Evolutionary conservation across 257 asterid genomes (phyloP).

Genomic region (Capsicum baccatum): DNA sequence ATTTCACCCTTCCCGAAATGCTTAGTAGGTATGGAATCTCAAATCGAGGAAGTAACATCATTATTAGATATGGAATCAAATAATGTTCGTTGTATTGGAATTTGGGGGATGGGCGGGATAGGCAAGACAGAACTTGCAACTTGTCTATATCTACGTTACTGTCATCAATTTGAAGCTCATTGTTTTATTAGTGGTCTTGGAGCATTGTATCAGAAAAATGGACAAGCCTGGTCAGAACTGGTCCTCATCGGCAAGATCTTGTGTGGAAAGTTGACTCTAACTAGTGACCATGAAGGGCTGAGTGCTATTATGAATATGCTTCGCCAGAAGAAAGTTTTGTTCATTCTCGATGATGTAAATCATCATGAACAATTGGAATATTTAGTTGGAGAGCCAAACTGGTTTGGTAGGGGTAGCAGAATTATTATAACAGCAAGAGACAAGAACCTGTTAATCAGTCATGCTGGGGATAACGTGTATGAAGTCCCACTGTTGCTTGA

Average conservation of each 20-base stretch:
- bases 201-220: background rate
- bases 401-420: conserved; percentile 14
- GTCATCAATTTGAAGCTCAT: background rate
- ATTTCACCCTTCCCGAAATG: too few relatives aligned
- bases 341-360: too few relatives aligned
- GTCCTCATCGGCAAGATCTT: background rate
- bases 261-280: background rate
- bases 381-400: background rate
- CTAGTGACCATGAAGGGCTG: background rate
- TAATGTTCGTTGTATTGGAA: background rate
- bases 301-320: background rate
- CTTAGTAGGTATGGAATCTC: conserved; percentile 16
- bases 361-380: background rate
- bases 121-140: conserved; percentile 29
- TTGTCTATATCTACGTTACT: background rate
- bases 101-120: conserved; percentile 26
- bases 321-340: too few relatives aligned
- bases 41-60: background rate
- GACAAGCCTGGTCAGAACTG: background rate
- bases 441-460: background rate
- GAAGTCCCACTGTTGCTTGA: too few relatives aligned
- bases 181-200: conserved; percentile 15
- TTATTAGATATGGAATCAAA: background rate
- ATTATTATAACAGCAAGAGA: conserved; percentile 25
- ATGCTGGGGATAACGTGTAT: background rate